Base-by-base conservation (phyloP, 495 filamentous ascomycete species). In the Amniculicola lignicola region DNA sequence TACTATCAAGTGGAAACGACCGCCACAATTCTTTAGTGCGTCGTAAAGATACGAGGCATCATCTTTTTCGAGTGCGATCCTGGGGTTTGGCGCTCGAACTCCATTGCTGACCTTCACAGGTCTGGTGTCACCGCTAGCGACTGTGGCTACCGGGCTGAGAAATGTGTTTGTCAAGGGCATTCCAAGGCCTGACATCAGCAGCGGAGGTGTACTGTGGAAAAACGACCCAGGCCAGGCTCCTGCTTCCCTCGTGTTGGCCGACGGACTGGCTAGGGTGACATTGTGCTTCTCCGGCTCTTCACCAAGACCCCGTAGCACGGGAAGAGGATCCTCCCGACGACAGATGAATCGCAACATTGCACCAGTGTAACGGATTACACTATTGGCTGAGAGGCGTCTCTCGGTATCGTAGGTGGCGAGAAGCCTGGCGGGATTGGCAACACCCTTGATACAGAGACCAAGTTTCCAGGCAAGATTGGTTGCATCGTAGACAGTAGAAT, bases 381-480 rank as follows among this genome's bases (percentile, higher is more conserved):
- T 57, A 25, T 54, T 58, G 5, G 71, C 71, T 16, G 65, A 61
- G 1, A 66, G 56, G 4, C 70, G 69, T 41, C 71, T 64, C 49
- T 71, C 69, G 9, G 35, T 22, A 23, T 71, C 64, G 36, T 73
- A 74, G 1, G 67, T 71, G 0, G 69, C 68, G 2, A 71, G 38
- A 9, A 74, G 56, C 12, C 50, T 24, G 10, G 54, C 24, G 3
- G 35, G 28, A 9, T 46, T 28, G 16, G 69, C 66, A 9, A 55
- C 16, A 22, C 55, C 55, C 7, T 54, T 51, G n/a, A 61, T 40
- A 10, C 52, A 65, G 19, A 71, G 54, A 5, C 71, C 72, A 14
- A 73, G 40, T 52, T 74, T 73, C 72, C 72, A 74, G 19, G 56
- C 68, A 0, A 74, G 55, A 28, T 74, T 74, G 4, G 67, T 46